A percentile compares a stretch with the other conserved stretches of the same genome.
phyloP scores from a whole-genome alignment of 78 protist species.

The Polysphondylium violaceum region DNA sequence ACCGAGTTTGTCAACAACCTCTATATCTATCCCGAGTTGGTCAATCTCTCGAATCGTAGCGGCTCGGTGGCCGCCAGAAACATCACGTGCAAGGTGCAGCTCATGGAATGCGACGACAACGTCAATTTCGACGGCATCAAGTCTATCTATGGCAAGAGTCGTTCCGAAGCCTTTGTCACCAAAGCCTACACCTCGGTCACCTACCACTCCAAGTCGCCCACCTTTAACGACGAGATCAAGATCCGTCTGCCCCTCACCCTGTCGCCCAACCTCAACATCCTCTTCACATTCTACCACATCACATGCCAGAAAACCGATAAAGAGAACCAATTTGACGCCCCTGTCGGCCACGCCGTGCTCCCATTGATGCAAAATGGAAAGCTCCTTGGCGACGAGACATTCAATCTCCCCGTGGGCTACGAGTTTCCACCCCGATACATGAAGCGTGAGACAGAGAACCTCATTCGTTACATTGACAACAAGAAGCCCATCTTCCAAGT shows the following conservation, averaged over 20 bases:
- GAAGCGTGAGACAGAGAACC: slow-evolving; percentile 35
- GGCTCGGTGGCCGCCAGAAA: slow-evolving; percentile 75
- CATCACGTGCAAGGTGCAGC: slow-evolving; percentile 55
- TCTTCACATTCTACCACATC: slow-evolving; percentile 81
- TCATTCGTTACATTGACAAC: slow-evolving; percentile 40
- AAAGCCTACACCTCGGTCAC: slow-evolving; percentile 32
- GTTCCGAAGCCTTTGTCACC: slow-evolving; percentile 12
- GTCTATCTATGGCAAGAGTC: slow-evolving; percentile 55
- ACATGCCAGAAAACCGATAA: slow-evolving; percentile 61
- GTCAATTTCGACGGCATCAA: slow-evolving; percentile 61
- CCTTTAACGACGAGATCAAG: slow-evolving; percentile 76
- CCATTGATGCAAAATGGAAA: slow-evolving; percentile 52
- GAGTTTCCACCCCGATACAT: slow-evolving; percentile 68
- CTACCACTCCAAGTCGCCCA: slow-evolving; percentile 77
- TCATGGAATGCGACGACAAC: slow-evolving; percentile 75
- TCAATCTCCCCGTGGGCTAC: slow-evolving; percentile 34
- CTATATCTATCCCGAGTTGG: slow-evolving; percentile 56
- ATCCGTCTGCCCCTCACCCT: slow-evolving; percentile 48
- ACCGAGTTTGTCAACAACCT: slow-evolving; percentile 57
- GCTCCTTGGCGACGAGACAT: slow-evolving; percentile 52
- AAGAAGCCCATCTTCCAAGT: slow-evolving; percentile 77
- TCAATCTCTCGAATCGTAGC: slow-evolving; percentile 38
- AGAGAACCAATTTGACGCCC: slow-evolving; percentile 6
- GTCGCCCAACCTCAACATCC: slow-evolving; percentile 25
- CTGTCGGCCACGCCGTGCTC: slow-evolving; percentile 64